Base-by-base conservation (phyloP, 2,329 filamentous ascomycete species). In the Ophiocordyceps camponoti-rufipedis region DNA sequence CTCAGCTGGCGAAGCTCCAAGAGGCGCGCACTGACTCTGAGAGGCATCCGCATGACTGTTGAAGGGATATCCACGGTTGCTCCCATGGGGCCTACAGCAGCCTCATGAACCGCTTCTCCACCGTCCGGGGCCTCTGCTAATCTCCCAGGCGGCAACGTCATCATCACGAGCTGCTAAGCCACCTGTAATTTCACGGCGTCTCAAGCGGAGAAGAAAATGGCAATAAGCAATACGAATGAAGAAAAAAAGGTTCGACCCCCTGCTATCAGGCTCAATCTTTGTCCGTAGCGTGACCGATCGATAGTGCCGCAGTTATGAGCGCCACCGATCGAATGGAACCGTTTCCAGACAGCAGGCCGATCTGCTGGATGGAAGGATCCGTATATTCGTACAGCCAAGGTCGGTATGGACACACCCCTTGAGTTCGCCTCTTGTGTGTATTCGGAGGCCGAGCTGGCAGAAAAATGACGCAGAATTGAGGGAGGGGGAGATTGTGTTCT, bases 81-180 rank as follows among this genome's bases (percentile, higher is more conserved):
- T 8, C 16, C 33, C 10, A 39, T 10, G n/a, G 8, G 11, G n/a
- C 8, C n/a, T 39, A 39, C n/a, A 35, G 35, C 35, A 39, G n/a
- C n/a, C n/a, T 16, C 35, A n/a, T 16, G 35, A 38, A 38, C 35
- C 35, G 35, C 16, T 39, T 39, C 35, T n/a, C 35, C 35, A 39
- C 35, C 35, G 5, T n/a, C n/a, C n/a, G 16, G 35, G 35, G 35
- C 35, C 16, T 18, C n/a, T 19, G 35, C 35, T 10, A 39, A 39
- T 39, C 35, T 39, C 35, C 44, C 35, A 45, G 19, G 44, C 32
- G 13, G 19, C 23, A 44, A 49, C 48, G 46, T 49, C 48, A 49
- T 49, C 43, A 39, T 47, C 43, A 44, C 39, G n/a, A 31, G 31
- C 45, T 19, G 42, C 38, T 46, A 29, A 46, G 45, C 45, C 45